Conservation (phyloP, 1,139 yeast species). For the Protomyces gravidus region DNA sequence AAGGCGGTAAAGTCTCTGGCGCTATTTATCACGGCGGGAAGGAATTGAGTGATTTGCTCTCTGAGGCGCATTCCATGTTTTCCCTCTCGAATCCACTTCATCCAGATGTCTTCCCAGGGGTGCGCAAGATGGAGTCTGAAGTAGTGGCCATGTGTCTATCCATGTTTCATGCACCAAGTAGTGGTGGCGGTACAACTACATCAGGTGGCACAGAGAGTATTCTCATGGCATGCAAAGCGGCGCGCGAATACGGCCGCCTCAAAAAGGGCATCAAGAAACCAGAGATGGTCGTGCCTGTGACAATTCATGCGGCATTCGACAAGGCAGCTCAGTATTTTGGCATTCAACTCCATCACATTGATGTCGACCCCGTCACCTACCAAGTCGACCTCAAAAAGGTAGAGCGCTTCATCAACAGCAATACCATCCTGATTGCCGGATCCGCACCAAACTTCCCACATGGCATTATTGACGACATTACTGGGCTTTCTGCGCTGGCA, state of each 20-base stretch:
- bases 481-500: slow-evolving; percentile 64
- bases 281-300: slow-evolving; percentile 81
- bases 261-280: slow-evolving; percentile 63
- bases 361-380: slow-evolving; percentile 62
- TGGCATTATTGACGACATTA: slow-evolving; percentile 88
- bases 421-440: slow-evolving; percentile 80
- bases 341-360: slow-evolving; percentile 77
- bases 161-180: slow-evolving; percentile 65
- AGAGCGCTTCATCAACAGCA: slow-evolving; percentile 59
- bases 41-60: slow-evolving; percentile 65
- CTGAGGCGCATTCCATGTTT: slow-evolving; percentile 68
- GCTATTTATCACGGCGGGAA: slow-evolving; percentile 95
- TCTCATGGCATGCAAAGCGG: slow-evolving; percentile 78
- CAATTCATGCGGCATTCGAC: slow-evolving; percentile 93
- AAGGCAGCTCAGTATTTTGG: slow-evolving; percentile 91
- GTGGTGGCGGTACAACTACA: slow-evolving; percentile 70
- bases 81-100: slow-evolving; percentile 91
- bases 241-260: slow-evolving; percentile 63
- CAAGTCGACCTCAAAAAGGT: slow-evolving; percentile 66
- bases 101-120: slow-evolving; percentile 96
- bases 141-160: slow-evolving; percentile 85
- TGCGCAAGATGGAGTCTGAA: slow-evolving; percentile 93
- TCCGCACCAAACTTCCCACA: slow-evolving; percentile 98
- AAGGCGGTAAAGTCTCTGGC: slow-evolving; percentile 79
- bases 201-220: slow-evolving; percentile 97